phyloP scores from a whole-genome alignment of 352 stramenopile species.

The Phytophthora crassamura region DNA sequence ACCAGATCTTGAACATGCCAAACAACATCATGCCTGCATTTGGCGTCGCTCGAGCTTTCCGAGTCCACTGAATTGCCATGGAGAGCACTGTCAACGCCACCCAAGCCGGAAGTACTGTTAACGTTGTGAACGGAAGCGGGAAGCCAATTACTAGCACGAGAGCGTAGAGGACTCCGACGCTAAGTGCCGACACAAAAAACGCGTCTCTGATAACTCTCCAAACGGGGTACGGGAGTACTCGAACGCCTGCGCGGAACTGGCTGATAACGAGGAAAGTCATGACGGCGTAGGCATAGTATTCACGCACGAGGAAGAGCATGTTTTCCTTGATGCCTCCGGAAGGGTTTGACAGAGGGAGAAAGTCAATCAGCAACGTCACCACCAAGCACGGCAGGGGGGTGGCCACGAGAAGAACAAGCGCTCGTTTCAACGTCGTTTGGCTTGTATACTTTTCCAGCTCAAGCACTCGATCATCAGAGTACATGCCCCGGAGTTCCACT shows the following conservation, averaged over 20 bases:
- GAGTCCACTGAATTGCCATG: constrained; percentile 9
- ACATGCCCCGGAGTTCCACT: constrained; percentile 1
- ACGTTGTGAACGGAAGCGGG: constrained; percentile 18
- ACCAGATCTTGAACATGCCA: constrained; percentile 16
- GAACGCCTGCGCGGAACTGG: constrained; percentile 12
- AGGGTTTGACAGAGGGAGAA: neutral
- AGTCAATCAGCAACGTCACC: neutral
- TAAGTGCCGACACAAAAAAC: neutral
- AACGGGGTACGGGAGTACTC: neutral
- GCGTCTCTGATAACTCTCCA: neutral
- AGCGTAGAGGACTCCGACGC: neutral
- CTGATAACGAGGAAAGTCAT: constrained; percentile 10
- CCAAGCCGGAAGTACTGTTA: constrained; percentile 3
- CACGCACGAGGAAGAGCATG: neutral
- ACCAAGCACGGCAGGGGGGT: constrained; percentile 1
- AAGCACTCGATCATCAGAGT: neutral
- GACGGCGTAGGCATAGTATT: constrained; percentile 8
- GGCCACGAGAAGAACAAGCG: neutral
- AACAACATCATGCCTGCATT: neutral
- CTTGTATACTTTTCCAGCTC: neutral
- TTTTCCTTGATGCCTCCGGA: neutral
- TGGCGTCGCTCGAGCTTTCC: constrained; percentile 9
- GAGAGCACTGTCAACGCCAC: constrained; percentile 4
- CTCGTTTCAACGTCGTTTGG: neutral
- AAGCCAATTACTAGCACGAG: constrained; percentile 7